Base-by-base conservation (phyloP, 1,284 basidiomycete genomes). In the Chalciporus sp. region DNA sequence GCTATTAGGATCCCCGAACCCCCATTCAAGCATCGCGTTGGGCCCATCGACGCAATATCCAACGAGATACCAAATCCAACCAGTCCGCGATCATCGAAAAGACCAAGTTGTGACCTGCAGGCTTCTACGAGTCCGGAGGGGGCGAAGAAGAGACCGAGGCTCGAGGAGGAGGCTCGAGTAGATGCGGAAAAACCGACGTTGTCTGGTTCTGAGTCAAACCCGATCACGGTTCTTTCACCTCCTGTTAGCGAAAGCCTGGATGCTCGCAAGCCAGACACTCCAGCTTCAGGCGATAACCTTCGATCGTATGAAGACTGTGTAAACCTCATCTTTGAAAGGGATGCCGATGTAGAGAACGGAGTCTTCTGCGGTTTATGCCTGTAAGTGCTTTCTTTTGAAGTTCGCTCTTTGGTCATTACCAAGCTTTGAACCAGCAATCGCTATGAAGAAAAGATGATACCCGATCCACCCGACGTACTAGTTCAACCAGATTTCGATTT, bases 321-420 rank as follows among this genome's bases (percentile, higher is more conserved):
- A n/a, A 63, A 68, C 27, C 65, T 71, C 33, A 68, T 83, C 42
- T 80, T 81, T 44, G 76, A 75, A 33, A 70, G 71, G 33, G 76
- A 77, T 14, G 72, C 70, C 7, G 69, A 72, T 47, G 67, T 73
- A 28, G 65, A 64, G 43, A 67, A 71, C n/a, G 66, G 62, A 14
- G 68, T 74, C 51, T 70, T 67, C 51, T 85, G 83, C 56, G 68
- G 64, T 52, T 68, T 83, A 49, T 86, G 84, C 75, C 60, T 69
- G 84, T 83, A 53, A 63, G 83, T 74, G 35, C 42, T 48, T 41
- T 46, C 31, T 50, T 46, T 23, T 33, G 28, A 16, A 29, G 14
- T 50, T 17, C 14, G 12, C 6, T 45, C 39, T 19, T 17, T 11
- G 6, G 1, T 17, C 12, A 37, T 28, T 29, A 29, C 28, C 42